phyloP scores from a whole-genome alignment of 768 basidiomycete genomes.

The Kwoniella europaea region DNA sequence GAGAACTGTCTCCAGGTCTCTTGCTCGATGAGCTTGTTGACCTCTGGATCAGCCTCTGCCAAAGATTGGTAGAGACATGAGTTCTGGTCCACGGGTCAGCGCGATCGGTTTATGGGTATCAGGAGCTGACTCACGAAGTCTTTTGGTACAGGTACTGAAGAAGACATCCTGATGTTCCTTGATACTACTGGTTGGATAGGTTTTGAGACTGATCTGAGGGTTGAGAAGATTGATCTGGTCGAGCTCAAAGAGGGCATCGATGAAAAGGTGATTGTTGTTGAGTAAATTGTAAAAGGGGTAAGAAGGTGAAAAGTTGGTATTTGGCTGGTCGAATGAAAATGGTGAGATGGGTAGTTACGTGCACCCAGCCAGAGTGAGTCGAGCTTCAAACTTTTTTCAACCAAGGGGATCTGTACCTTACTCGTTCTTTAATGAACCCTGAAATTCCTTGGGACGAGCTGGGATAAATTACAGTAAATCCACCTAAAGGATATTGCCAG shows the following conservation, averaged over 20 bases:
- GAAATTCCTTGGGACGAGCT: neutral
- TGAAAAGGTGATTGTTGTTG: constrained; percentile 14
- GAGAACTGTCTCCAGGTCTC: constrained; percentile 98
- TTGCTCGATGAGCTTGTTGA: constrained; percentile 92
- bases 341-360: neutral
- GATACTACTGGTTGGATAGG: constrained; percentile 1
- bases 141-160: constrained; percentile 59
- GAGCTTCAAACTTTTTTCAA: neutral
- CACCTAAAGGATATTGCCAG: neutral
- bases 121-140: constrained; percentile 57
- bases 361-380: neutral
- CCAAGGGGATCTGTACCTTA: constrained; percentile 9
- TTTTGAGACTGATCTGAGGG: constrained; percentile 20
- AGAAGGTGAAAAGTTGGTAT: constrained; percentile 6
- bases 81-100: constrained; percentile 67
- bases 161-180: constrained; percentile 51
- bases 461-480: constrained; percentile 9
- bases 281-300: neutral
- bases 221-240: constrained; percentile 28
- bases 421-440: neutral
- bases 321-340: neutral
- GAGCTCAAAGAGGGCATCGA: constrained; percentile 33
- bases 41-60: constrained; percentile 87
- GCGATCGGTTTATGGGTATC: neutral
- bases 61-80: constrained; percentile 85